Conservation (phyloP, 1,284 basidiomycete species). For the Mrakiaceae sp. region DNA sequence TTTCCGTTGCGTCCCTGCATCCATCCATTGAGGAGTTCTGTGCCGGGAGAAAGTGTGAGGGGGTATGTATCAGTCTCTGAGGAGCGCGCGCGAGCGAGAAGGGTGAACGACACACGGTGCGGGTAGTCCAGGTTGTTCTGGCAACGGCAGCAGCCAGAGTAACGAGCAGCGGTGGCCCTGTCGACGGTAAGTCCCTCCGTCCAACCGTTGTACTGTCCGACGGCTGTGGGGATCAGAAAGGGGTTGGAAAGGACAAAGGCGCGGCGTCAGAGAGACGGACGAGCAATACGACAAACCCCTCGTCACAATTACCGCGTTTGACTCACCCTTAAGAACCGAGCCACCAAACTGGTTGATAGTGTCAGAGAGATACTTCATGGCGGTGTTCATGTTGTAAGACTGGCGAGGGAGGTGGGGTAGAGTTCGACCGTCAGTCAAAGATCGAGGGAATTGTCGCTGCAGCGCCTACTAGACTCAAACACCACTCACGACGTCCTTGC, state of each 20-base stretch:
- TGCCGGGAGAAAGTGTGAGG: no score
- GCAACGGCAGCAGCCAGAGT: slow-evolving; percentile 50
- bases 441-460: no score
- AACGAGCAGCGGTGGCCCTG: slow-evolving; percentile 48
- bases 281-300: slow-evolving; percentile 19
- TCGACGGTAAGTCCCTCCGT: slow-evolving; percentile 44
- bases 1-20: slow-evolving; percentile 52
- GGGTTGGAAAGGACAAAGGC: not conserved
- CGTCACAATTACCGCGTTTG: not conserved
- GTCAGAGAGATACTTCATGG: slow-evolving; percentile 22
- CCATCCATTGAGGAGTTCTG: slow-evolving; percentile 69
- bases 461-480: slow-evolving; percentile 5
- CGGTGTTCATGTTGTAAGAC: slow-evolving; percentile 44
- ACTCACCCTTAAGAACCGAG: slow-evolving; percentile 42
- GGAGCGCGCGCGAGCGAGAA: no score
- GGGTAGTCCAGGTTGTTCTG: slow-evolving; percentile 54
- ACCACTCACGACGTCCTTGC: slow-evolving; percentile 48
- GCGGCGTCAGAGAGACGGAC: not conserved
- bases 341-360: slow-evolving; percentile 46
- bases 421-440: no score
- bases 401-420: slow-evolving; percentile 24
- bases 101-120: slow-evolving; percentile 25
- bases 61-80: no score
- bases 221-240: slow-evolving; percentile 25
- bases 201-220: slow-evolving; percentile 78